Base-by-base conservation (phyloP, 768 basidiomycete species). In the Russula earlei region DNA sequence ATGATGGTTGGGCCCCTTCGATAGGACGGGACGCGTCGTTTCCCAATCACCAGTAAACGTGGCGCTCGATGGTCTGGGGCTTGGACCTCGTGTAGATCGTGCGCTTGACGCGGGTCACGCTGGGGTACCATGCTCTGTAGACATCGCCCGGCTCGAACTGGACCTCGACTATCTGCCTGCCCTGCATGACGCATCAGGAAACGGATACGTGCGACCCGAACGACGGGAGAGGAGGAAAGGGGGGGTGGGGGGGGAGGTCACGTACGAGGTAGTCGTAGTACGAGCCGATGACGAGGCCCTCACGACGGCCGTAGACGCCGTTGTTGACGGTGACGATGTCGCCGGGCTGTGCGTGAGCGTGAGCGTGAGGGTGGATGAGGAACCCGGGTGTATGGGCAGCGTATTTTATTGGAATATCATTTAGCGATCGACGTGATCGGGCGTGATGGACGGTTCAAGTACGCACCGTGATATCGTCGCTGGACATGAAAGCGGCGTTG, bases 291-390 rank as follows among this genome's bases (percentile, higher is more conserved):
- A 91, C 89, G 55, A 91, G 77, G 49, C 91, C 90, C 67, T 93
- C 89, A 65, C 77, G 80, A 60, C 79, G 75, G 63, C 84, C 85
- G 56, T 76, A 76, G 29, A 69, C 50, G 37, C 80, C 80, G 65
- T 87, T 78, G 64, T 81, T 77, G 65, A 91, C 83, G 54, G 85
- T 76, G 69, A 91, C 88, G 66, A 90, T 76, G 68, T 91, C 89
- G 58, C 88, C 89, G 52, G 87, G 79, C 85, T 88, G 54, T n/a
- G 34, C 14, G 12, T 2, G 34, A 36, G 14, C 4, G 12, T 1
- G 34, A 15, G 14, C 4, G 34, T 4, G 12, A 36, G 7, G 11
- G 34, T 12, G 12, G 15, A 36, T 9, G 34, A 36, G 15, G 34
- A 15, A 36, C 3, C 11, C 31, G 31, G 6, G 11, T 33, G 31